These are phyloP conservation scores for Spergularia azorica DNA, from an alignment of 179 eudicot species.

Conservation along the genomic window DNA sequence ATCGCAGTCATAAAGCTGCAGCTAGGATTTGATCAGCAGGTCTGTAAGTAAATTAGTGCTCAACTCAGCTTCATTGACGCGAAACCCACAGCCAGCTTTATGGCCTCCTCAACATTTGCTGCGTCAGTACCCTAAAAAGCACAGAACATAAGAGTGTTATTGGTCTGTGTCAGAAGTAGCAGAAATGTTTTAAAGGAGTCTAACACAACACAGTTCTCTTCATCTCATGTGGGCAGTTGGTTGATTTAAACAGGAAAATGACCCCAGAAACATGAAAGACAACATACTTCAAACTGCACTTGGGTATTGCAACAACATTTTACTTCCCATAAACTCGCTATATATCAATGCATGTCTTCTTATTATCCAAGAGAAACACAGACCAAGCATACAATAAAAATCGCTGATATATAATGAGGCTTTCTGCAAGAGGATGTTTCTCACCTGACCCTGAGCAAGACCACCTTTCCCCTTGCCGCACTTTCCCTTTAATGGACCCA, in stretches of 20 bases:
- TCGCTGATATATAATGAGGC: background rate
- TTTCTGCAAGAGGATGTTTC: conserved; percentile 21
- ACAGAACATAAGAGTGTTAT: background rate
- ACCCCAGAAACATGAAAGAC: too few relatives aligned
- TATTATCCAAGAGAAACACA: too few relatives aligned
- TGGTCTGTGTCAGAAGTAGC: background rate
- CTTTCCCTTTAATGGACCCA: conserved; percentile 70
- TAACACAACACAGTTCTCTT: too few relatives aligned
- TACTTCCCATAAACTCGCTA: too few relatives aligned
- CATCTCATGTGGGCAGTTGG: too few relatives aligned
- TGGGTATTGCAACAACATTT: too few relatives aligned
- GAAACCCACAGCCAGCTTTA: conserved; percentile 60
- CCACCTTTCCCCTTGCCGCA: conserved; percentile 92
- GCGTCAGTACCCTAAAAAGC: conserved; percentile 62
- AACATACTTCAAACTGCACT: too few relatives aligned
- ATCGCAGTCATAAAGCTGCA: background rate
- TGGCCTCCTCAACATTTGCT: conserved; percentile 59
- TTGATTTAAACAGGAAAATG: too few relatives aligned
- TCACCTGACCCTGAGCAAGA: conserved; percentile 92
- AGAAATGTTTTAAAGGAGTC: background rate
- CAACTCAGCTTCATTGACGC: conserved; percentile 68
- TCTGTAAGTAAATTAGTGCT: background rate
- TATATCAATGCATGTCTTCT: too few relatives aligned
- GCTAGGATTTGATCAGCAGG: background rate
- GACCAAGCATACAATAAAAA: too few relatives aligned